These are phyloP conservation scores for Bertia moriformis DNA, from an alignment of 2,329 filamentous ascomycete species.

Conservation along the genomic window DNA sequence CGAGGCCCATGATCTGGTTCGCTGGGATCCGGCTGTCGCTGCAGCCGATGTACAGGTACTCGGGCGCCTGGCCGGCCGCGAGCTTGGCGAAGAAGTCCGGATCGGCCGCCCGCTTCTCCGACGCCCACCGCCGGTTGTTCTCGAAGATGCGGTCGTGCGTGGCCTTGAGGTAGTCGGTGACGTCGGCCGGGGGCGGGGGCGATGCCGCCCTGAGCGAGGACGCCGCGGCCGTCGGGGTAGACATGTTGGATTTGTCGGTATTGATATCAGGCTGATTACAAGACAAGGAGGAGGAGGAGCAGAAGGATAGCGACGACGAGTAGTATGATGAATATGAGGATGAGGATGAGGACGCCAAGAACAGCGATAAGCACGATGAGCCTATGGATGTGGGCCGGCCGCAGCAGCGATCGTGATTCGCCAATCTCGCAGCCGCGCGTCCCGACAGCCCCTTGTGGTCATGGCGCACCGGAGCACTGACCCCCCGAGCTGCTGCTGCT, in stretches of 20 bases:
- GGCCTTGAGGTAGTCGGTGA: constrained; percentile 41
- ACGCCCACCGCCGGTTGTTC: constrained; percentile 54
- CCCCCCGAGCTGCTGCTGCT: too few species aligned
- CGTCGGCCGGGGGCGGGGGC: constrained; percentile 17
- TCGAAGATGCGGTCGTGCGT: constrained; percentile 55
- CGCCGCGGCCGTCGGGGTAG: background rate
- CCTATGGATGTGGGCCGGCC: too few species aligned
- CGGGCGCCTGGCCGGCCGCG: constrained; percentile 48
- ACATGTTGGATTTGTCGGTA: too few species aligned
- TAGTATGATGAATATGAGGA: background rate
- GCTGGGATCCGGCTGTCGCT: constrained; percentile 84
- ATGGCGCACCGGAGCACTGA: too few species aligned
- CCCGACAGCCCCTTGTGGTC: too few species aligned
- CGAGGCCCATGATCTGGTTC: constrained; percentile 67
- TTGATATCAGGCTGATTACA: too few species aligned
- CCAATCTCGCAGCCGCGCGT: too few species aligned
- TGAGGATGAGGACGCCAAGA: background rate
- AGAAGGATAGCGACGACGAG: background rate
- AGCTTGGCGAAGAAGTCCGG: constrained; percentile 53
- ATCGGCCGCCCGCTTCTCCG: constrained; percentile 38
- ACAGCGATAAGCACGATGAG: too few species aligned
- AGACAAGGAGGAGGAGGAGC: background rate
- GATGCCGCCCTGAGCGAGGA: background rate
- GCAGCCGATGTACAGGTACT: constrained; percentile 81
- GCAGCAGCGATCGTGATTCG: too few species aligned